Base-by-base conservation (phyloP, 78 protist species). In the Protostelium mycophagum region DNA sequence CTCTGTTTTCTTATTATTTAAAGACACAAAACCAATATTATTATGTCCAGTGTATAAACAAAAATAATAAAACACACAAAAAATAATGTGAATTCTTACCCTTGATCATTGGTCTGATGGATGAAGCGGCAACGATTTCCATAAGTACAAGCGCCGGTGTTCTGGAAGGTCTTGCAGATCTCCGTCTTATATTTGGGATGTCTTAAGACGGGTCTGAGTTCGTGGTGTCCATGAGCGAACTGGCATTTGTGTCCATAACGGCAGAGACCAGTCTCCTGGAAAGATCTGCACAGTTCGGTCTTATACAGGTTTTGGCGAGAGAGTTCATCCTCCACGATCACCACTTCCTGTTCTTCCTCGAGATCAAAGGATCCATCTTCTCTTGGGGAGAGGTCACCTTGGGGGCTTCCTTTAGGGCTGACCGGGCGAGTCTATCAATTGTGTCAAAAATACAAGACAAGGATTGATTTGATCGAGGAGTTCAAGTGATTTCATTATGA, bases 231-330 rank as follows among this genome's bases (percentile, higher is more conserved):
- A 90, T 97, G 98, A 0, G 98, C 98, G 84, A 96, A 97, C 91
- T 95, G 96, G 88, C 98, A 97, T 31, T 94, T 93, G 38, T 83
- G 85, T 25, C 97, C 97, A 88, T 96, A 97, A 83, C 95, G 90
- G 89, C 98, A 97, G 34, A 38, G 1, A n/a, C 96, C 94, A 28
- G 96, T 93, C 87, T 97, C 96, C 28, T 51, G 37, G 36, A 63
- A 97, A 1, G 94, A 89, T n/a, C 96, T 39, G 91, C 98, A 97
- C 85, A 97, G 85, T 83, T 96, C 97, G 9, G 98, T 97, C 90
- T 96, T 95, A 89, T 95, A 96, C 86, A 92, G 91, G 83, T 85
- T 91, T 51, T 93, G 96, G 39, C 94, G 89, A 37, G 35, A 90
- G 1, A 92, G 87, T 16, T 92, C 94, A 1, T 92, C 94, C 38